Base-by-base conservation (phyloP, 768 basidiomycete genomes). In the Coprinopsis strossmayeri region DNA sequence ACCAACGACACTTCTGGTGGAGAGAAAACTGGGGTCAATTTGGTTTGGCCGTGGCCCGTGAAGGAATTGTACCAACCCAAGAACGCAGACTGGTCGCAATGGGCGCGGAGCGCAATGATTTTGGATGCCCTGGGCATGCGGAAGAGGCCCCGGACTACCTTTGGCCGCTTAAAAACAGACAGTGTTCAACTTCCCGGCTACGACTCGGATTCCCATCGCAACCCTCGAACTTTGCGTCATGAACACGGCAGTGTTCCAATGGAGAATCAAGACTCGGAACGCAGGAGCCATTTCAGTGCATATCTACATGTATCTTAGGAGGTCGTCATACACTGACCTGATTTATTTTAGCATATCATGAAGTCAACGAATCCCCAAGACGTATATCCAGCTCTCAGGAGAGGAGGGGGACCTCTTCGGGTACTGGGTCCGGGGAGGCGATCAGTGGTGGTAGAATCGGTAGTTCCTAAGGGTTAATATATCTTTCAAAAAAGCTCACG, bases 161-260 rank as follows among this genome's bases (percentile, higher is more conserved):
- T 54, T 73, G 78, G 34, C 65, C 96, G 38, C 70, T 97, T 59
- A 85, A 79, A 64, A 94, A 89, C 94, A 97, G 69, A 87, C 77
- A 49, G 83, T 96, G 17, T 98, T 98, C 76, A 89, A 89, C 61
- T 97, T 98, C 50, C 95, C 95, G 4, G 88, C 84, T 15, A 78
- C 84, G 11, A n/a, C n/a, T n/a, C n/a, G n/a, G n/a, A 97, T 98
- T 93, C 93, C 95, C 0, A 85, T 99, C 54, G 94, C 95, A 9
- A 98, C 95, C 5, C 75, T 99, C 18, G 79, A 84, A 43, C 65
- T 90, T 38, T 95, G 92, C 64, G 97, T 93, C 70, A 93, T 91
- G 89, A 98, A 98, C 68, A 78, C 79, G 5, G 70, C 69, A 5
- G 87, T 97, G 77, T 81, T 97, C 66, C 76, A 85, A 55, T 67